Percentiles rank a stretch among this genome's conserved stretches.
Conservation (phyloP, 495 filamentous ascomycete species). For the Neurospora tetrasperma region DNA sequence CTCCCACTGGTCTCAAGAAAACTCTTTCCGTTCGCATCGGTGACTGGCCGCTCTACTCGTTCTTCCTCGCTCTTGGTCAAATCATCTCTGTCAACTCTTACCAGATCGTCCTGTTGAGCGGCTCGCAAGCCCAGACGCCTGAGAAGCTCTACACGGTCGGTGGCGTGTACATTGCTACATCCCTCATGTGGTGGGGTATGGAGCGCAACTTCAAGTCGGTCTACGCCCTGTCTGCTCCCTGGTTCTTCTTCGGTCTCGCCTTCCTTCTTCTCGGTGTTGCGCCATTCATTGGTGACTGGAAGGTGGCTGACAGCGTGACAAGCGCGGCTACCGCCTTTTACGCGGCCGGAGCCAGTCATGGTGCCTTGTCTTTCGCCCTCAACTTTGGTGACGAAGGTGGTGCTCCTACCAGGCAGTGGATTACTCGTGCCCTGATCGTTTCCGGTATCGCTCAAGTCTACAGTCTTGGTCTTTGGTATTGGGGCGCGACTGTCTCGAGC, state of each 20-base stretch:
- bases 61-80: conserved; percentile 58
- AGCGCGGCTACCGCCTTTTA: conserved; percentile 53
- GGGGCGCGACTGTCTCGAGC: conserved; percentile 41
- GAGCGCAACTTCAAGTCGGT: conserved; percentile 48
- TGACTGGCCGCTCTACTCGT: conserved; percentile 66
- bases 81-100: conserved; percentile 59
- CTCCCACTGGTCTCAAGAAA: conserved; percentile 55
- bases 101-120: conserved; percentile 56
- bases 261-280: conserved; percentile 56
- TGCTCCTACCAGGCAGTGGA: conserved; percentile 52
- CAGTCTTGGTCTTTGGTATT: conserved; percentile 55
- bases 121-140: conserved; percentile 48
- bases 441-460: conserved; percentile 57
- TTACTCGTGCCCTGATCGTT: conserved; percentile 51
- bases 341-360: conserved; percentile 47
- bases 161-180: conserved; percentile 49
- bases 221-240: conserved; percentile 47
- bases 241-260: conserved; percentile 51
- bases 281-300: conserved; percentile 36
- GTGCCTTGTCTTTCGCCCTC: conserved; percentile 53
- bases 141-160: conserved; percentile 54
- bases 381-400: conserved; percentile 58
- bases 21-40: conserved; percentile 31
- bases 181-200: conserved; percentile 52
- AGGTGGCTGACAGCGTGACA: conserved; percentile 38